A percentile compares a stretch with the other conserved stretches of the same genome.
These are phyloP conservation scores for Ceriops tagal DNA, from an alignment of 345 rosid species.

Conservation along the genomic window DNA sequence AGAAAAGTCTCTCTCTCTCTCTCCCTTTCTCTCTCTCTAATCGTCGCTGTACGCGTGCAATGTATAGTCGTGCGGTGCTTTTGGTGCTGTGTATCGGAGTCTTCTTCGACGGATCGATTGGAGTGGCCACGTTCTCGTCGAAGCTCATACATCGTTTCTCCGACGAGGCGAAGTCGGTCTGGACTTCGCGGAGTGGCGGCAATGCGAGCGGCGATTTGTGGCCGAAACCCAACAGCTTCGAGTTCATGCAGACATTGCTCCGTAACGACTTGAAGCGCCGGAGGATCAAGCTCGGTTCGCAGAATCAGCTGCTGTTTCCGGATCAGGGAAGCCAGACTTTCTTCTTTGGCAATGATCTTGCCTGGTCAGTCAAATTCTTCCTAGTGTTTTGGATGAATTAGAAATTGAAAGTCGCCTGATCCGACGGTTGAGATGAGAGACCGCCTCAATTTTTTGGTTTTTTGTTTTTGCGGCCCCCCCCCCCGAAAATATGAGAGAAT, in stretches of 20 bases:
- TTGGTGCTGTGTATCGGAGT: background rate
- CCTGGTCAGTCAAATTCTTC: slow-evolving; percentile 14
- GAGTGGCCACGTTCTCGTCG: slow-evolving; percentile 23
- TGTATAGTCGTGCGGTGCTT: slow-evolving; percentile 2
- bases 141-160: slow-evolving; percentile 28
- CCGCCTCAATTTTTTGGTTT: too few relatives aligned
- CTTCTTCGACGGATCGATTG: slow-evolving; percentile 6
- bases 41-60: background rate
- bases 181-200: slow-evolving; percentile 7
- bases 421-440: too few relatives aligned
- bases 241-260: slow-evolving; percentile 19
- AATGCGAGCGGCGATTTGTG: slow-evolving; percentile 13
- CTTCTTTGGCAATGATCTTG: slow-evolving; percentile 26
- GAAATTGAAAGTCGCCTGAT: background rate
- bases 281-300: slow-evolving; percentile 10
- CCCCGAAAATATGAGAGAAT: background rate
- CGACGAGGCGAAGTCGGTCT: slow-evolving; percentile 22
- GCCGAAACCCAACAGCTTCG: slow-evolving; percentile 18
- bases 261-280: slow-evolving; percentile 18
- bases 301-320: slow-evolving; percentile 21
- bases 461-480: too few relatives aligned
- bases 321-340: slow-evolving; percentile 20
- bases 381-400: background rate
- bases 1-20: background rate
- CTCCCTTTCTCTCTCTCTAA: background rate